phyloP scores from a whole-genome alignment of 73 alveolate species.

The Tetrahymena elliotti region DNA sequence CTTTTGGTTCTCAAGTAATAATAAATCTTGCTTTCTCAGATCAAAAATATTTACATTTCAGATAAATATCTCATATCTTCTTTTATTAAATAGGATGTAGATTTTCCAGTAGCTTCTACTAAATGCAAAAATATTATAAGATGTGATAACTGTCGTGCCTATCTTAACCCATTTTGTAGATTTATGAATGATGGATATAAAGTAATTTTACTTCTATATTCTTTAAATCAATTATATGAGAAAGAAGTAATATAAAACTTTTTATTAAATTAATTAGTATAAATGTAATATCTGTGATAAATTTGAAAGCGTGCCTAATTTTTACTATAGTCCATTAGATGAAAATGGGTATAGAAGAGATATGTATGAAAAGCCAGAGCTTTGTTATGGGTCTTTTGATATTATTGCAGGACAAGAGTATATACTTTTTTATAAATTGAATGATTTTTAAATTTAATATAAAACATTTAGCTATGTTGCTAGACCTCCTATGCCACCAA shows the following conservation, averaged over 20 bases:
- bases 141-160: constrained; percentile 88
- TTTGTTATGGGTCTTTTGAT: constrained; percentile 82
- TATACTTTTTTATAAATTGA: not conserved
- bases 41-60: no score
- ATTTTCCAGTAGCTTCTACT: not conserved
- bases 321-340: constrained; percentile 61
- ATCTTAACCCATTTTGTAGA: constrained; percentile 86
- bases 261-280: not conserved
- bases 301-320: constrained; percentile 8
- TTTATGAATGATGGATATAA: constrained; percentile 61
- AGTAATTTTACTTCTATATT: constrained; percentile 86
- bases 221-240: constrained; percentile 52
- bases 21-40: not conserved
- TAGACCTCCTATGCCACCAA: constrained; percentile 88
- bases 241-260: no score
- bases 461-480: constrained; percentile 57
- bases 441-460: constrained; percentile 15
- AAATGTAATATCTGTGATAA: not conserved
- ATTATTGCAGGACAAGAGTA: constrained; percentile 48
- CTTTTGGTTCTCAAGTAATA: not conserved
- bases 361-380: constrained; percentile 69
- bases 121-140: constrained; percentile 49
- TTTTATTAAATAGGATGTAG: not conserved
- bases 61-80: no score
- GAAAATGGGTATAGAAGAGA: constrained; percentile 58